Evolutionary conservation across 805 yeast species (phyloP), one percentile per base, ranked within the genome.

Genomic region (Ogataea paradorogensis): DNA sequence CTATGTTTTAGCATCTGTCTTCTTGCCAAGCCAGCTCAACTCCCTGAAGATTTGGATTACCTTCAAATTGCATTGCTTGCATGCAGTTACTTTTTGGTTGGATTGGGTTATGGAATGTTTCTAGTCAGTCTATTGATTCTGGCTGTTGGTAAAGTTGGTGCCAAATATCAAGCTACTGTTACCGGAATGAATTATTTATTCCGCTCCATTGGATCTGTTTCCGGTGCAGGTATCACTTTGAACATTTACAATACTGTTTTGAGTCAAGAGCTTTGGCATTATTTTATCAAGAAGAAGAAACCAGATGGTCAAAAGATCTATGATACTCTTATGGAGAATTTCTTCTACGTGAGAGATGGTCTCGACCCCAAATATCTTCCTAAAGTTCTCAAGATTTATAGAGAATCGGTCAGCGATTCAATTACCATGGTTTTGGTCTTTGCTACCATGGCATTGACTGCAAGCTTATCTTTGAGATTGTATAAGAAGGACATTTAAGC

Each of bases 171-270:
- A 51, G 76, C 75, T 10, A 59, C 71, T 2, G 69, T 71, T 35
- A 71, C 74, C 1, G 76, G 77, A 30, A 63, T 72, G 59, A 71
- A 69, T 50, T 72, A 73, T 44, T 51, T 73, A 36, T 72, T 74
- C 62, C 61, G 77, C 46, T 71, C 78, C 3, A 56, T 70, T 35
- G 78, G 77, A 14, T 66, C 67, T 33, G 73, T 70, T 9, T 45
- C 67, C 7, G 77, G 77, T 34, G 71, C 70, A 2, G 73, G 76
- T 5, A 52, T 70, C 4, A 56, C 70, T 2, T 51, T 72, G 27
- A 63, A 65, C 11, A 42, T 63, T 1, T 70, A 65, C 48, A 67
- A 66, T 33, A 56, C 55, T 31, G 53, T 58, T 6, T 50, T 70
- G 30, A 37, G 53, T 9, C 35, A 43, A 14, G 62, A 59, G 16